Conservation (phyloP, 2,329 filamentous ascomycete species). For the Zymoseptoria passerinii region DNA sequence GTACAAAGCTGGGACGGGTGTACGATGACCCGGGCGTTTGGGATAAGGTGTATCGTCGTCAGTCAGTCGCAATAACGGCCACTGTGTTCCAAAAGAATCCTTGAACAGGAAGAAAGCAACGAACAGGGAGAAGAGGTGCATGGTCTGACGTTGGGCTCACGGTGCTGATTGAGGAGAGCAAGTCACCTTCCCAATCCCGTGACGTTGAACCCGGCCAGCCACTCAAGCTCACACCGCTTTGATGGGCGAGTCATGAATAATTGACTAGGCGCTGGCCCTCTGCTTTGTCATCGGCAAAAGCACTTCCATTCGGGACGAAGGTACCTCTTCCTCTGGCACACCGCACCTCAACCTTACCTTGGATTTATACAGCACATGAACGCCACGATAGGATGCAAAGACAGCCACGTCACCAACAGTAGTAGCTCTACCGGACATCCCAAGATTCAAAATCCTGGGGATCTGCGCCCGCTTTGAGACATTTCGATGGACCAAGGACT, state of each 20-base stretch:
- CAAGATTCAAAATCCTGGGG: neutral
- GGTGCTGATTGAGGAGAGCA: neutral
- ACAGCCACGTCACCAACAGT: neutral
- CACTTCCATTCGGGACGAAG: neutral
- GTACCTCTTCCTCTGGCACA: neutral
- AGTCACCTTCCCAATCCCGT: too few species aligned
- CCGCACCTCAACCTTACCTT: neutral
- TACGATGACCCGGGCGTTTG: slow-evolving; percentile 12
- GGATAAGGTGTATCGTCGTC: slow-evolving; percentile 9
- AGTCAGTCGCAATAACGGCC: neutral
- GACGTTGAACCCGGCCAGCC: too few species aligned
- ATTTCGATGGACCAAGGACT: neutral
- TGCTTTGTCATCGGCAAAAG: neutral
- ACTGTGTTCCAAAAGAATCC: neutral
- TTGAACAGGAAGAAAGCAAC: neutral
- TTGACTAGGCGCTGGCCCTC: too few species aligned
- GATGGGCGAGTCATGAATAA: neutral
- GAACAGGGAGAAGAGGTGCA: neutral
- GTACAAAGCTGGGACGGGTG: slow-evolving; percentile 41
- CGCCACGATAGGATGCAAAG: neutral
- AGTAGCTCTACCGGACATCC: neutral
- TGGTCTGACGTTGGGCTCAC: neutral
- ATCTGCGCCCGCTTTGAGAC: too few species aligned
- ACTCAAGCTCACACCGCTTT: neutral
- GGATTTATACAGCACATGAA: neutral